Evolutionary conservation across 352 stramenopile genomes (phyloP), one percentile per base, ranked within the genome.

Genomic region (Globisporangium yorkense): DNA sequence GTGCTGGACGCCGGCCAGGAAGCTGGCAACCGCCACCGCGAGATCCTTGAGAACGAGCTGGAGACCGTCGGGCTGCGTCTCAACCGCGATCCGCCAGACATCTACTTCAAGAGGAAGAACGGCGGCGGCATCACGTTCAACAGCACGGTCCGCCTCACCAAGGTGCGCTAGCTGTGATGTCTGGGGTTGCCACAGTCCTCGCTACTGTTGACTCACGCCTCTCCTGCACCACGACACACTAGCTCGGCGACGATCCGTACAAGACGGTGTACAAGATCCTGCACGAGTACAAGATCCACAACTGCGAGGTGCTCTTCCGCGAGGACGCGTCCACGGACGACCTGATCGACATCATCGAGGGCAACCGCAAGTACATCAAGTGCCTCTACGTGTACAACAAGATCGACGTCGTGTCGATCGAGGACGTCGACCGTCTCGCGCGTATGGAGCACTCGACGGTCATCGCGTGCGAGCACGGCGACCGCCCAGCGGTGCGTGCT

Each of bases 321-420:
- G 96, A 99, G 76, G 96, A 99, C 60, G 95, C 96, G 63, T 95
- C 85, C 21, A 94, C 97, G 6, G 97, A 99, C 74, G 92, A 99
- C 65, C 71, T 99, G 37, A 98, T 99, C 59, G 97, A 99, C 81
- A 93, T 99, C 29, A 94, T 99, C 57, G 88, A 99, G 76, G 97
- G 97, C 56, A 99, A 99, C 72, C 89, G 94, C 54, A 98, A 98
- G 68, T 99, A 99, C 81, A 97, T 99, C 61, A 98, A 97, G 84
- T 98, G 87, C 65, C 70, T 99, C 49, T 99, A 99, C 73, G 92
- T 99, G 61, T 99, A 99, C 90, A 99, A 99, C 82, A 99, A 99
- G 80, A 98, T 99, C 69, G 97, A 99, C 76, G 97, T 97, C 16
- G 88, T 99, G 56, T 98, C 92, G 8, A 98, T 99, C 56, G 97